These are phyloP conservation scores for Umbelopsis sp. DNA, from an alignment of 371 early-diverging fungal species.

Conservation along the genomic window DNA sequence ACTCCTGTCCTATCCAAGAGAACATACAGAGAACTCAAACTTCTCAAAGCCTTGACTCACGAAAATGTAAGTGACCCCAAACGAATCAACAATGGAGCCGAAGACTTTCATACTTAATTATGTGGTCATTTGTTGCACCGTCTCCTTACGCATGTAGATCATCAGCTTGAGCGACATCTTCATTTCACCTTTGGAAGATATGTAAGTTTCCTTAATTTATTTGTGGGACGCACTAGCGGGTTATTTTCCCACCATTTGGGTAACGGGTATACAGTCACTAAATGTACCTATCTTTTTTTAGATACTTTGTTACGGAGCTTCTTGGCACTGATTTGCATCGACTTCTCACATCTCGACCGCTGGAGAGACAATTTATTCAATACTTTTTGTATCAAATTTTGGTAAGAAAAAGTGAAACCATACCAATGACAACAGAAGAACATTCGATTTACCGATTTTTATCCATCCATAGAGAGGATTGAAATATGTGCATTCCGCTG, in stretches of 20 bases:
- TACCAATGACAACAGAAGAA: no score
- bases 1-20: conserved; percentile 92
- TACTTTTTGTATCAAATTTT: conserved; percentile 96
- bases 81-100: no score
- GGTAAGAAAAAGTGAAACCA: conserved; percentile 38
- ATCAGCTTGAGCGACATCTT: conserved; percentile 88
- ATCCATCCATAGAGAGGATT: conserved; percentile 65
- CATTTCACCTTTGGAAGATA: conserved; percentile 90
- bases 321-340: conserved; percentile 94
- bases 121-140: not conserved
- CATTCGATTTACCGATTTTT: not conserved
- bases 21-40: conserved; percentile 91
- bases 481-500: conserved; percentile 94
- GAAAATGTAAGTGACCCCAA: conserved; percentile 66
- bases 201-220: conserved; percentile 52
- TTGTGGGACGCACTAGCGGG: no score
- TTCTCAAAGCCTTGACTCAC: conserved; percentile 87
- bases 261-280: conserved; percentile 8
- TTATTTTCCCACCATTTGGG: not conserved
- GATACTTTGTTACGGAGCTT: conserved; percentile 94
- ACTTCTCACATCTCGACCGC: conserved; percentile 81
- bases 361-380: conserved; percentile 93
- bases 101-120: no score
- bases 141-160: conserved; percentile 50
- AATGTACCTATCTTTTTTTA: conserved; percentile 25